A percentile compares a stretch with the other conserved stretches of the same genome.
phyloP scores from a whole-genome alignment of 306 rosid genomes.

The Herpetospermum pedunculosum region DNA sequence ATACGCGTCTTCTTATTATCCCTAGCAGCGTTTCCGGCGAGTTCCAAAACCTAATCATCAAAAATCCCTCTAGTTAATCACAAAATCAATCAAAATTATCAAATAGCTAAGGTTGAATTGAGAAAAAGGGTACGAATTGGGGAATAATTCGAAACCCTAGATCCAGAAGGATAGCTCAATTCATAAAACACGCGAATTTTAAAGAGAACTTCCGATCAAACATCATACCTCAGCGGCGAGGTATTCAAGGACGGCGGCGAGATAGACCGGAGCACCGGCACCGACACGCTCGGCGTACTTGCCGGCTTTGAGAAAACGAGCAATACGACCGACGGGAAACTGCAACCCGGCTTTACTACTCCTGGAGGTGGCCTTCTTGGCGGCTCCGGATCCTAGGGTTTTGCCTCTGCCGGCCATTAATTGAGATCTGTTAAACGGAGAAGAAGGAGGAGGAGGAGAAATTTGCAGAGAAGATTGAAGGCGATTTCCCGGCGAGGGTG shows the following conservation, averaged over 20 bases:
- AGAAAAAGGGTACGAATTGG: neutral
- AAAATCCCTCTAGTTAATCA: neutral
- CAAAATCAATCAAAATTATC: neutral
- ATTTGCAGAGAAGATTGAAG: neutral
- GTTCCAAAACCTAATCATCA: constrained; percentile 50
- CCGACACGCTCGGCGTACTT: constrained; percentile 91
- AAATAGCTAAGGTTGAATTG: neutral
- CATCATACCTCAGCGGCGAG: constrained; percentile 72
- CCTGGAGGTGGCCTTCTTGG: constrained; percentile 78
- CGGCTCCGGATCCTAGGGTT: constrained; percentile 54
- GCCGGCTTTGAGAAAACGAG: constrained; percentile 76
- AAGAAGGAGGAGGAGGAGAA: neutral
- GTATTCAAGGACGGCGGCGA: constrained; percentile 84
- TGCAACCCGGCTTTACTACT: constrained; percentile 88
- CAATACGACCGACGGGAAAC: constrained; percentile 90
- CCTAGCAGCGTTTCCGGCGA: constrained; percentile 90
- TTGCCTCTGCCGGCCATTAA: constrained; percentile 72
- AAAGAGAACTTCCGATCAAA: too few relatives aligned
- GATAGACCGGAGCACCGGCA: constrained; percentile 90
- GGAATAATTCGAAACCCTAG: neutral
- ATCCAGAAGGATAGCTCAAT: neutral
- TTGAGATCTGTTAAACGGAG: neutral
- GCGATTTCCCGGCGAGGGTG: neutral
- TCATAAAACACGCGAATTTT: too few relatives aligned
- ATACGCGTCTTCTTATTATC: constrained; percentile 92